Conservation (phyloP, 768 basidiomycete species). For the Boletus vermiculosoides region DNA sequence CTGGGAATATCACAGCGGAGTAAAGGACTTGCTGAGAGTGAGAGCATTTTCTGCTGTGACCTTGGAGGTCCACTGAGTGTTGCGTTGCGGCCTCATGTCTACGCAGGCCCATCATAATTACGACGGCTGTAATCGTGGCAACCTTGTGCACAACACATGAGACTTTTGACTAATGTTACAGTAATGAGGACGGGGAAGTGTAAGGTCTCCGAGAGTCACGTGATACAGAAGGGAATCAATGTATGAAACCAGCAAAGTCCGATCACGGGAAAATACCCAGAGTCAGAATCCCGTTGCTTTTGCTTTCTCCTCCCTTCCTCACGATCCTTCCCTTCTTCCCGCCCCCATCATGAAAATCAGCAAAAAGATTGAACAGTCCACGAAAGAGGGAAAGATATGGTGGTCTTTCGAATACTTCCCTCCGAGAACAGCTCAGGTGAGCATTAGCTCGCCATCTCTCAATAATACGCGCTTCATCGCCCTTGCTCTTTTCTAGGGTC, state of each 20-base stretch:
- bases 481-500: constrained; percentile 15
- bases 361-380: constrained; percentile 85
- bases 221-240: constrained; percentile 8
- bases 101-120: constrained; percentile 46
- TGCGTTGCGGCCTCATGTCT: constrained; percentile 4
- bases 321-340: constrained; percentile 26
- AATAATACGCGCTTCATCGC: neutral
- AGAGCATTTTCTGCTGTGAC: constrained; percentile 31
- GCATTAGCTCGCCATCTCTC: constrained; percentile 11
- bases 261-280: constrained; percentile 28
- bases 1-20: constrained; percentile 67
- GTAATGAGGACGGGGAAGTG: neutral
- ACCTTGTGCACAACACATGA: constrained; percentile 38
- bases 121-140: constrained; percentile 49
- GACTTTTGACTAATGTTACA: neutral
- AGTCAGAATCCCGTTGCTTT: neutral
- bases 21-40: constrained; percentile 52
- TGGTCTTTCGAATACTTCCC: constrained; percentile 99
- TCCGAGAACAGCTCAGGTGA: constrained; percentile 89
- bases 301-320: constrained; percentile 10
- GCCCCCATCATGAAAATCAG: constrained; percentile 79
- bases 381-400: constrained; percentile 85
- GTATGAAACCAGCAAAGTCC: constrained; percentile 6
- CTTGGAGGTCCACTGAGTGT: constrained; percentile 42
- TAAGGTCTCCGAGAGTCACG: constrained; percentile 16